phyloP scores from a whole-genome alignment of 2,329 filamentous ascomycete species.

The Aspergillus felis region DNA sequence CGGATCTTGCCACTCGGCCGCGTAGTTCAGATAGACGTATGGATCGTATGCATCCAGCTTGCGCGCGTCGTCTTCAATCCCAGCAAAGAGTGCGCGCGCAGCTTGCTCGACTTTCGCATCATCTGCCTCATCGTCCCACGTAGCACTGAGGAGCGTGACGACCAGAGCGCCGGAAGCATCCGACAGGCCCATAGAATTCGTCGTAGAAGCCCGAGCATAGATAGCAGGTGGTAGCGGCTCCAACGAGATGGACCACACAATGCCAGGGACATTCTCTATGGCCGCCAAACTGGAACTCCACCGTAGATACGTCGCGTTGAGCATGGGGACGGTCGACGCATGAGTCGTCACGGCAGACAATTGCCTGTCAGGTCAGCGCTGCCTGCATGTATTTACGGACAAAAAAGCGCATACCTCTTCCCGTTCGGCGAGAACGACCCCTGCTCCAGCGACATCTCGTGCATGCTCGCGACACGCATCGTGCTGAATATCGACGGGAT shows the following conservation, averaged over 20 bases:
- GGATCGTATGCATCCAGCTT: background rate
- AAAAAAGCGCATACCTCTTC: background rate
- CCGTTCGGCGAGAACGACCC: background rate
- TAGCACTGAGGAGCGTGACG: background rate
- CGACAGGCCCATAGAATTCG: background rate
- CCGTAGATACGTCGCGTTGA: background rate
- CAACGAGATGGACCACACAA: background rate
- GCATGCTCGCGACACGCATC: background rate
- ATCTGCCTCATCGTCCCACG: background rate
- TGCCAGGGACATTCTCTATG: background rate
- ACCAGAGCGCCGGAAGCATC: background rate
- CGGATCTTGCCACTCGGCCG: conserved; percentile 12
- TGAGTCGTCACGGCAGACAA: background rate
- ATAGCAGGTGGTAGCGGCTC: background rate
- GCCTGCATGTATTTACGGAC: too few relatives aligned
- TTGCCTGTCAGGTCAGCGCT: background rate
- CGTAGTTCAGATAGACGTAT: conserved; percentile 5
- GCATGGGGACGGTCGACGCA: background rate
- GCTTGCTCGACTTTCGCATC: background rate
- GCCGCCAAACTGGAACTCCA: background rate
- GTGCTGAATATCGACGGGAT: background rate
- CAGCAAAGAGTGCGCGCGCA: background rate
- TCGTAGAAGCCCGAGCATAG: background rate
- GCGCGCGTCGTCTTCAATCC: conserved; percentile 1
- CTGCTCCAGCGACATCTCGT: background rate